phyloP scores from a whole-genome alignment of 805 yeast species.

The Jamesozyma hellenica region DNA sequence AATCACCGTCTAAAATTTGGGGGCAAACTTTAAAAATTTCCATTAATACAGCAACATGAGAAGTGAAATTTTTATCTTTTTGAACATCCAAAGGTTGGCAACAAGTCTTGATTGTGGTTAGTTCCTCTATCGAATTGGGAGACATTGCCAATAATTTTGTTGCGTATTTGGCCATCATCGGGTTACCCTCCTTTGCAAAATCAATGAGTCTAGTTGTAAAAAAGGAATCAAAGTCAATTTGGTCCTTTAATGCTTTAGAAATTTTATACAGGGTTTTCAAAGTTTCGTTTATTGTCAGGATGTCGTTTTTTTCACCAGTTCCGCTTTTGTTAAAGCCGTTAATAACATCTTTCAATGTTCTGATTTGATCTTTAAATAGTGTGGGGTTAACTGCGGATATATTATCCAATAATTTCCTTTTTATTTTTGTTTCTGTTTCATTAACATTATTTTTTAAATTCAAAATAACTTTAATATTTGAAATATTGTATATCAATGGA shows the following conservation, averaged over 20 bases:
- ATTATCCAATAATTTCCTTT: constrained; percentile 44
- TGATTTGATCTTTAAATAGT: constrained; percentile 51
- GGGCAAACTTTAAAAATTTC: constrained; percentile 47
- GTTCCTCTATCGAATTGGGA: constrained; percentile 33
- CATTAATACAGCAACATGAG: constrained; percentile 51
- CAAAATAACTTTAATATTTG: constrained; percentile 50
- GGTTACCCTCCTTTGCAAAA: constrained; percentile 43
- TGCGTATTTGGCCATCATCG: constrained; percentile 56
- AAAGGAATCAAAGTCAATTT: constrained; percentile 33
- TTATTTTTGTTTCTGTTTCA: constrained; percentile 26
- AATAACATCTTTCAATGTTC: constrained; percentile 37
- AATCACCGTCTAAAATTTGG: constrained; percentile 38
- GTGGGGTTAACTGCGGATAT: constrained; percentile 54
- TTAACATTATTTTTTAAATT: constrained; percentile 23
- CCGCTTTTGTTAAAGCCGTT: constrained; percentile 10
- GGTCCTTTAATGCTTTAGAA: constrained; percentile 40
- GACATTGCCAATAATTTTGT: constrained; percentile 46
- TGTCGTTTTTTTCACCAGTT: constrained; percentile 9
- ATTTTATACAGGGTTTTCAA: constrained; percentile 55
- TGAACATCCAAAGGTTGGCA: constrained; percentile 43
- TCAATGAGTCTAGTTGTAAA: constrained; percentile 38
- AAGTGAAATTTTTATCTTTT: constrained; percentile 32
- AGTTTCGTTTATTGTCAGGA: constrained; percentile 29
- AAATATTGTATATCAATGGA: constrained; percentile 50
- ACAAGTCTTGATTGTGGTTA: constrained; percentile 31